These are phyloP conservation scores for Tricholoma matsutake DNA, from an alignment of 768 basidiomycete species.

Conservation along the genomic window DNA sequence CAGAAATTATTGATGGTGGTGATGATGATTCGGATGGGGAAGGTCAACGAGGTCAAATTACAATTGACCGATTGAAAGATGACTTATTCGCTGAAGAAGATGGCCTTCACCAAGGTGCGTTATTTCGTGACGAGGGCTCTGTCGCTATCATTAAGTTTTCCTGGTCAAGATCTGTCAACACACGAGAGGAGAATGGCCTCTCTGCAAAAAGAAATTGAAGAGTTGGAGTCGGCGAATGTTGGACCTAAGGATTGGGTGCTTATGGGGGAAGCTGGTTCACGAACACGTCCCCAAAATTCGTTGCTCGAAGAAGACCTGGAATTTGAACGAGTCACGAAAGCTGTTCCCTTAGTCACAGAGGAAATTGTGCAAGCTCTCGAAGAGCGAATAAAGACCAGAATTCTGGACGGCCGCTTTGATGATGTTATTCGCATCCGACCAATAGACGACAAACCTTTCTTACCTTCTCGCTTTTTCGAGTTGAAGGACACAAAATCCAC, in stretches of 20 bases:
- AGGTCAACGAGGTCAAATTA: constrained; percentile 31
- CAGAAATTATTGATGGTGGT: constrained; percentile 33
- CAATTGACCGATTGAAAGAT: constrained; percentile 68
- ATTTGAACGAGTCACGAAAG: constrained; percentile 86
- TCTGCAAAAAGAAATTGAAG: constrained; percentile 73
- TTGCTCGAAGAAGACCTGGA: constrained; percentile 93
- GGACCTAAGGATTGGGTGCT: constrained; percentile 90
- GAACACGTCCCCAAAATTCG: constrained; percentile 84
- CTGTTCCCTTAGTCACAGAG: constrained; percentile 87
- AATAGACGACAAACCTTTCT: constrained; percentile 80
- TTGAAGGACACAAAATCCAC: constrained; percentile 85
- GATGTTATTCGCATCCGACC: constrained; percentile 86
- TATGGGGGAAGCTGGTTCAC: constrained; percentile 84
- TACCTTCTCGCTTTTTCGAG: constrained; percentile 88
- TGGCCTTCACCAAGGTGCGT: constrained; percentile 29
- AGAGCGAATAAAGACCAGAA: constrained; percentile 86
- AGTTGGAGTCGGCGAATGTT: constrained; percentile 84
- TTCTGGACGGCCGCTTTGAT: constrained; percentile 82
- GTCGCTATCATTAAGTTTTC: constrained; percentile 4
- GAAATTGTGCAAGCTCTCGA: constrained; percentile 79
- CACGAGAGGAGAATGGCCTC: constrained; percentile 77
- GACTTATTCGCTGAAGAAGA: constrained; percentile 78
- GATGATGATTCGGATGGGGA: constrained; percentile 24
- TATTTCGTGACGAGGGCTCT: constrained; percentile 9
- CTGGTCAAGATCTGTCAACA: constrained; percentile 56